Conservation (phyloP, 257 asterid species). For the Solanum microdontum region DNA sequence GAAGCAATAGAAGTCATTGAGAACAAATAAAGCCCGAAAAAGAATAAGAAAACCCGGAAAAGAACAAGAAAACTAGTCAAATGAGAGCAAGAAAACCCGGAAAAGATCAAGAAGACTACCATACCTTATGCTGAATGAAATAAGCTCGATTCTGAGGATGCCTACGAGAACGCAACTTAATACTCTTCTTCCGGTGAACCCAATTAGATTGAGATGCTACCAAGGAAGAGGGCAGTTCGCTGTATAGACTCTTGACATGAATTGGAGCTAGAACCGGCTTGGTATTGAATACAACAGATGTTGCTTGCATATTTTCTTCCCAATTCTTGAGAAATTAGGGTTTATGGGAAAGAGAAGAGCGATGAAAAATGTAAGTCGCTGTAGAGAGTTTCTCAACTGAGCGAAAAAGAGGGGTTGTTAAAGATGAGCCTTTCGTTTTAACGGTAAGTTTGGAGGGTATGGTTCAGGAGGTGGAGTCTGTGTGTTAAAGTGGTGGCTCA, state of each 20-base stretch:
- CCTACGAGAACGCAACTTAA: conserved; percentile 25
- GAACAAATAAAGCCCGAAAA: neutral
- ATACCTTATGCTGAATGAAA: conserved; percentile 37
- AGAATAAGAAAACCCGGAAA: neutral
- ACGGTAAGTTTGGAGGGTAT: neutral
- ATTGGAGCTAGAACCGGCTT: conserved; percentile 49
- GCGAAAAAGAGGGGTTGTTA: neutral
- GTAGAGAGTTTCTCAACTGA: neutral
- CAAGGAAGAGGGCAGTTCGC: conserved; percentile 6
- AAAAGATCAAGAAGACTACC: neutral
- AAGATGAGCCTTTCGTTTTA: neutral
- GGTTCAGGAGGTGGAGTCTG: conserved; percentile 13
- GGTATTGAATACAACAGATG: conserved; percentile 39
- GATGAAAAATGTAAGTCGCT: neutral
- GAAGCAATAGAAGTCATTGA: neutral
- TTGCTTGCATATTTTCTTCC: conserved; percentile 49
- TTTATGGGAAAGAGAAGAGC: neutral
- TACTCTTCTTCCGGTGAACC: conserved; percentile 21
- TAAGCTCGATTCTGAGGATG: conserved; percentile 26
- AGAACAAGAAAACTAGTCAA: neutral
- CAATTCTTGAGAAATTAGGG: conserved; percentile 11
- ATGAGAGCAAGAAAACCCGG: neutral
- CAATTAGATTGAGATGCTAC: conserved; percentile 22
- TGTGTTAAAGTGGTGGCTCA: conserved; percentile 39
- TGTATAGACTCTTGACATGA: conserved; percentile 19